phyloP scores from a whole-genome alignment of 108 stramenopile species.

The Phaeodactylum tricornutum region DNA sequence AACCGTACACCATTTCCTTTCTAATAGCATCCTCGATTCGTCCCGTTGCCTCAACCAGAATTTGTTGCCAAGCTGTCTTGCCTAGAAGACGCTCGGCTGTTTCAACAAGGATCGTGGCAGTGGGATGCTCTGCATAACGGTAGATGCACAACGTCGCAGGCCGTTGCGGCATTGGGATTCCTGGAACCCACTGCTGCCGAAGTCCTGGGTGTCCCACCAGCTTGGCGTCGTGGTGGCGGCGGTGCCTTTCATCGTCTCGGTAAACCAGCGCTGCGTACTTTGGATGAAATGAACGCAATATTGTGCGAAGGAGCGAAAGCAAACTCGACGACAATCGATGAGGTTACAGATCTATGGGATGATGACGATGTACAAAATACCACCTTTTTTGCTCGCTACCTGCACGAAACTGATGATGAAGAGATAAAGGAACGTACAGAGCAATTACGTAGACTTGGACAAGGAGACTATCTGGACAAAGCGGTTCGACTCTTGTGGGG shows the following conservation, averaged over 20 bases:
- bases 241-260: constrained; percentile 61
- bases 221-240: constrained; percentile 46
- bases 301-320: constrained; percentile 8
- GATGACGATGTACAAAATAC: constrained; percentile 7
- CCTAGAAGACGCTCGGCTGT: constrained; percentile 56
- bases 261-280: constrained; percentile 21
- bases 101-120: constrained; percentile 87
- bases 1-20: too few species aligned
- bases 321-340: too few species aligned
- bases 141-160: constrained; percentile 75
- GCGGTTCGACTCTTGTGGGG: constrained; percentile 75
- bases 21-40: constrained; percentile 59
- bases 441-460: neutral
- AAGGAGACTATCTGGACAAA: constrained; percentile 5
- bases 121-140: constrained; percentile 80
- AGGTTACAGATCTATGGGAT: neutral
- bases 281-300: constrained; percentile 48
- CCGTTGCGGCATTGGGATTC: constrained; percentile 68
- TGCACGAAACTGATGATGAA: neutral
- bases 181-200: constrained; percentile 45
- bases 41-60: constrained; percentile 49
- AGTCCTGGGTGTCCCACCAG: constrained; percentile 47
- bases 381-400: constrained; percentile 62
- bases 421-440: constrained; percentile 1
- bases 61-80: constrained; percentile 22